Evolutionary conservation across 2,329 filamentous ascomycete species (phyloP).

Genomic region (Hymenotorrendiella dingleyae): DNA sequence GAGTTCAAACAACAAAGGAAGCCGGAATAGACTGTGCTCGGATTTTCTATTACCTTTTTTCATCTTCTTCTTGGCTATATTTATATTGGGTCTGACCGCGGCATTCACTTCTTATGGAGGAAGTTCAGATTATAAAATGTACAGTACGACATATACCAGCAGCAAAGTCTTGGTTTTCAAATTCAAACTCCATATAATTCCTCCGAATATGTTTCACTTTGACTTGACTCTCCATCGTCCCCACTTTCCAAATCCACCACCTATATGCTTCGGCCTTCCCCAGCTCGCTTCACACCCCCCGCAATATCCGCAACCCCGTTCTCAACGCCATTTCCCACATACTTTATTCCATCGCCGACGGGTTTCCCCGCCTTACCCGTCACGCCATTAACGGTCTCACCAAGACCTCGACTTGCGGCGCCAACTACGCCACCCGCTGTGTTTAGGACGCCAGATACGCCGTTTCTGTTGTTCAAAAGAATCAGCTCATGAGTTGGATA

Average conservation of each 20-base stretch:
- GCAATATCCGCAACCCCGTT: conserved; percentile 19
- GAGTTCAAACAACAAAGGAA: too few species aligned
- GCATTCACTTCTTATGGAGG: too few species aligned
- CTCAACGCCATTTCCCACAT: conserved; percentile 20
- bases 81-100: too few species aligned
- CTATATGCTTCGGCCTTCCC: conserved; percentile 18
- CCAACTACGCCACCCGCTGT: conserved; percentile 21
- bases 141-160: too few species aligned
- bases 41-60: too few species aligned
- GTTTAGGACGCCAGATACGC: conserved; percentile 17
- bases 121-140: too few species aligned
- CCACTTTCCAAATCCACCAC: background rate
- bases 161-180: too few species aligned
- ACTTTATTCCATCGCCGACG: conserved; percentile 22
- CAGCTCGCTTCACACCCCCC: conserved; percentile 21
- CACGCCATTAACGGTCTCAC: conserved; percentile 22
- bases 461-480: conserved; percentile 15
- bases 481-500: background rate
- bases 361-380: conserved; percentile 21
- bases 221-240: too few species aligned
- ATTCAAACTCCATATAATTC: too few species aligned
- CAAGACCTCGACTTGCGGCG: conserved; percentile 19
- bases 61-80: too few species aligned
- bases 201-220: too few species aligned
- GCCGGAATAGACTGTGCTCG: too few species aligned